Evolutionary conservation across 225 moss, liverwort and hornwort species (phyloP).

Genomic region (Takakia lepidozioides): DNA sequence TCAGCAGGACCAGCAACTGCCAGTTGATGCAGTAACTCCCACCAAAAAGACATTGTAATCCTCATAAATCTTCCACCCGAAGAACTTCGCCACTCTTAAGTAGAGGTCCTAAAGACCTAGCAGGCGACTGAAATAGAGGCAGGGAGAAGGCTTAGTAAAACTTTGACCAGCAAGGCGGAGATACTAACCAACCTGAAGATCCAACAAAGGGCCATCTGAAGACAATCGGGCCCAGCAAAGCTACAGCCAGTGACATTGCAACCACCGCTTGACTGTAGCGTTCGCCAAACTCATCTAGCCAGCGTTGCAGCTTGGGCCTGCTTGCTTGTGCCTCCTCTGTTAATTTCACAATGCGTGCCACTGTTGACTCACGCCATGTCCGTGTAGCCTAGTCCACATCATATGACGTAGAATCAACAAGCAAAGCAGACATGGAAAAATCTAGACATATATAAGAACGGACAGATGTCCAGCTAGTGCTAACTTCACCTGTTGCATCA

Average conservation of each 20-base stretch:
- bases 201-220: constrained; percentile 92
- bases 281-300: constrained; percentile 95
- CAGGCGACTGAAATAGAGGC: too few relatives aligned
- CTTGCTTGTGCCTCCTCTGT: constrained; percentile 92
- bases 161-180: too few relatives aligned
- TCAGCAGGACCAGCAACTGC: too few relatives aligned
- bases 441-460: background rate
- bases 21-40: too few relatives aligned
- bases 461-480: too few relatives aligned
- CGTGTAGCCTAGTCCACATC: constrained; percentile 65
- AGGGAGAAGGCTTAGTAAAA: too few relatives aligned
- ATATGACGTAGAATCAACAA: constrained; percentile 1
- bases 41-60: too few relatives aligned
- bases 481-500: too few relatives aligned
- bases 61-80: too few relatives aligned
- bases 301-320: constrained; percentile 81
- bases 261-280: constrained; percentile 87
- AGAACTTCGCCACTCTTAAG: too few relatives aligned
- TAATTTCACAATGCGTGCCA: constrained; percentile 88
- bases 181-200: constrained; percentile 59
- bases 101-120: too few relatives aligned
- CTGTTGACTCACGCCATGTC: constrained; percentile 88
- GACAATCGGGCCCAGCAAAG: constrained; percentile 74
- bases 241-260: constrained; percentile 71
- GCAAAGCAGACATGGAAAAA: background rate